phyloP scores from a whole-genome alignment of 1,284 basidiomycete species.

The Tilletia caries region DNA sequence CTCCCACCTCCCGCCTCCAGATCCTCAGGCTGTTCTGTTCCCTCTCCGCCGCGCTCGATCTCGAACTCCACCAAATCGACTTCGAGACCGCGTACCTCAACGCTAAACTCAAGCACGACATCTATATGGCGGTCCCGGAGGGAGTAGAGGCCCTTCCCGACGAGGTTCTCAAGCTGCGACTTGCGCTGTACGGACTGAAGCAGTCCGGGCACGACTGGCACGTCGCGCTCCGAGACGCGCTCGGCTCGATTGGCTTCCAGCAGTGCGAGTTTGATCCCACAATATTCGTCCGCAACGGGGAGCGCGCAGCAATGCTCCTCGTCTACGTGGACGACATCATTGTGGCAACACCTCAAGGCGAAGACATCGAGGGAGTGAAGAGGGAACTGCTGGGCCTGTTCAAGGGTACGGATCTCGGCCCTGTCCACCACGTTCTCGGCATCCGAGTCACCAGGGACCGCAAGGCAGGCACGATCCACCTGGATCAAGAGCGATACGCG shows the following conservation, averaged over 20 bases:
- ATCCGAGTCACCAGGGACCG: too few relatives aligned
- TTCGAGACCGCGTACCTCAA: too few relatives aligned
- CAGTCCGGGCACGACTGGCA: neutral
- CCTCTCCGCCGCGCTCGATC: too few relatives aligned
- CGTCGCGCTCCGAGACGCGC: too few relatives aligned
- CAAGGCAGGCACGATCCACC: too few relatives aligned
- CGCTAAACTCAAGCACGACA: conserved; percentile 42
- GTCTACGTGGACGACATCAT: too few relatives aligned
- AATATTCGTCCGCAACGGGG: neutral
- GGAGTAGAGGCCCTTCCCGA: conserved; percentile 26
- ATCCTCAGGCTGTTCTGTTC: too few relatives aligned
- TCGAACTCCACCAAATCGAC: too few relatives aligned
- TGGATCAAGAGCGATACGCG: too few relatives aligned
- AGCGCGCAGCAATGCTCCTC: neutral
- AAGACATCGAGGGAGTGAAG: neutral
- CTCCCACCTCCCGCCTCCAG: too few relatives aligned
- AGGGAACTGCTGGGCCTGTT: neutral
- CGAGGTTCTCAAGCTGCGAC: neutral
- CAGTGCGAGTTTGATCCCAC: neutral
- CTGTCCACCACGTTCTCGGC: too few relatives aligned
- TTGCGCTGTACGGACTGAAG: neutral
- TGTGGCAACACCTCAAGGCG: neutral
- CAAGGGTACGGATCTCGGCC: conserved; percentile 34
- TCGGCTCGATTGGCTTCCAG: neutral
- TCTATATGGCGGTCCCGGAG: conserved; percentile 54